Evolutionary conservation across 2,329 filamentous ascomycete genomes (phyloP), one percentile per base, ranked within the genome.

Genomic region (Talaromyces funiculosus): DNA sequence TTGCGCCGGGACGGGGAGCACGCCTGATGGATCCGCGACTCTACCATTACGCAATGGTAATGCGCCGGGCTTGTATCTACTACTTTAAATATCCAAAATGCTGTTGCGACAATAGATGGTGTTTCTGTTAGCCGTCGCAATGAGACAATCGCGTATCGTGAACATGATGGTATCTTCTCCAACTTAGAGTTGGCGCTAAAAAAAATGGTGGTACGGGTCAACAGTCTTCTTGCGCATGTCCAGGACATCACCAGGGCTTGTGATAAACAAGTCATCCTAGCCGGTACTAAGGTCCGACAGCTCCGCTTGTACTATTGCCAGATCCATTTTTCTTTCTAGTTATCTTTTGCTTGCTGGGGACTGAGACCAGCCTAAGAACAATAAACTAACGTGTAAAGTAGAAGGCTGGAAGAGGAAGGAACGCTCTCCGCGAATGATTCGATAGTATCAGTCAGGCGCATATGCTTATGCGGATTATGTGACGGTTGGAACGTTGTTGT

Each of bases 391-490:
- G n/a, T 51, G 26, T 29, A 51, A 18, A 35, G 29, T 29, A 33
- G 40, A 47, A 37, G 38, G 42, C 31, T 49, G 18, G 47, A 38
- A 37, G 60, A 61, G n/a, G 43, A 29, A n/a, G 47, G 55, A 62
- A 43, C 56, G 61, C 57, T 47, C 61, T 60, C 37, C 53, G 40
- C 53, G 53, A 62, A 53, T 38, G 35, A 37, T 57, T 53, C 53
- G 43, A 60, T 37, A 53, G 49, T 45, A 20, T 35, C 33, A 55
- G 29, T 35, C 47, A 35, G 47, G 47, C 47, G 47, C 47, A 35
- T 51, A 43, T 57, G 61, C 61, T 43, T 55, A 55, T 62, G 57
- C 61, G 43, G 59, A 37, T 61, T 47, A 49, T 35, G 43, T 51
- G 43, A 58, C 43, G 26, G 40, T 43, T 51, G 35, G 43, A 49